Conservation (phyloP, 2,329 filamentous ascomycete genomes). For the Pyricularia sp. region DNA sequence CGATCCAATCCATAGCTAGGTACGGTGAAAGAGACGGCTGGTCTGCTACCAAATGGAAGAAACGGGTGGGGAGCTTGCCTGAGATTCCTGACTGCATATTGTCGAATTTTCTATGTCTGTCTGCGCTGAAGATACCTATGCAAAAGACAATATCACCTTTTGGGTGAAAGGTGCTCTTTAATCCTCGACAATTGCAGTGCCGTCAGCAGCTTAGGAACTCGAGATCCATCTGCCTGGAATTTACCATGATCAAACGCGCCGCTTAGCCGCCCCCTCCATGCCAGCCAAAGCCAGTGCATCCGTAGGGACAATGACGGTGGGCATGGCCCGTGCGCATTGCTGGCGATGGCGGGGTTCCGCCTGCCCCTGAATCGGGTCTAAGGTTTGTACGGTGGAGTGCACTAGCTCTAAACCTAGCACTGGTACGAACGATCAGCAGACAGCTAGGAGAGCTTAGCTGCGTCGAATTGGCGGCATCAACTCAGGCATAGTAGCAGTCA, state of each 20-base stretch:
- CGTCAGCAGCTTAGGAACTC: background rate
- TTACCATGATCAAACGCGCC: background rate
- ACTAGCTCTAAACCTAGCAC: too few relatives aligned
- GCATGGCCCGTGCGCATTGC: background rate
- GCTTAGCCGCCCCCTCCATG: background rate
- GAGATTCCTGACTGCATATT: constrained; percentile 71
- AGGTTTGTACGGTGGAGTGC: too few relatives aligned
- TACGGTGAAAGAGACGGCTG: background rate
- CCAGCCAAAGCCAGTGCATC: background rate
- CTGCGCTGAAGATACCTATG: background rate
- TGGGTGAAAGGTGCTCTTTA: background rate
- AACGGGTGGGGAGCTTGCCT: constrained; percentile 30
- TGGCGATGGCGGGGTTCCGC: too few relatives aligned
- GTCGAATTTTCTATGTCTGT: background rate
- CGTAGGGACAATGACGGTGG: background rate
- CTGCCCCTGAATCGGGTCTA: background rate
- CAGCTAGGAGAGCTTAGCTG: background rate
- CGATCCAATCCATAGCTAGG: background rate
- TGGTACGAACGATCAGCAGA: background rate
- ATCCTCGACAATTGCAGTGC: background rate
- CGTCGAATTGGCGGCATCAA: background rate
- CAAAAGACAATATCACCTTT: background rate
- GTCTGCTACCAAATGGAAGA: background rate
- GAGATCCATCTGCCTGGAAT: background rate
- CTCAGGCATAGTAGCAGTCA: too few relatives aligned